A percentile compares a stretch with the other conserved stretches of the same genome.
Evolutionary conservation across 108 stramenopile species (phyloP).

Genomic region (Conticribra guillardii): DNA sequence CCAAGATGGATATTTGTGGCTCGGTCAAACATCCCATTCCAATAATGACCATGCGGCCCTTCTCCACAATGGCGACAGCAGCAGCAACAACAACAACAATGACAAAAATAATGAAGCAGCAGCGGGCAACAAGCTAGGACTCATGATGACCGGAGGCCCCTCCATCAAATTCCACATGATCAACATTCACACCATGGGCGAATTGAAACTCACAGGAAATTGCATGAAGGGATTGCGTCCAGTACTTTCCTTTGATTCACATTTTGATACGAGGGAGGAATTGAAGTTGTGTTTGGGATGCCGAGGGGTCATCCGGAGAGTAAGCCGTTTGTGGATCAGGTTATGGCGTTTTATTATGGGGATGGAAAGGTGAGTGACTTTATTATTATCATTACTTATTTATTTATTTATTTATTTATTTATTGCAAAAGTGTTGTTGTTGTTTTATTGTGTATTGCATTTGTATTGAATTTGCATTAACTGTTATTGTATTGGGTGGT

Average conservation of each 20-base stretch:
- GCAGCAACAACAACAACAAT: background rate
- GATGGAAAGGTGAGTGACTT: slow-evolving; percentile 97
- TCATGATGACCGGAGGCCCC: no score
- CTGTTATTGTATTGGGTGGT: no score
- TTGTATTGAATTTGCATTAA: no score
- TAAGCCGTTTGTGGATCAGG: slow-evolving; percentile 99
- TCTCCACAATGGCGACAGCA: background rate
- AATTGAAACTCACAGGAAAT: slow-evolving; percentile 97
- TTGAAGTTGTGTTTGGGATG: slow-evolving; percentile 91
- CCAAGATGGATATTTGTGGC: slow-evolving; percentile 96
- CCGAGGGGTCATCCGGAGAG: slow-evolving; percentile 98
- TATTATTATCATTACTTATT: no score
- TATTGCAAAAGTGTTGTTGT: no score
- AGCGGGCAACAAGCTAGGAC: slow-evolving; percentile 68
- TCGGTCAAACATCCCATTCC: slow-evolving; percentile 68
- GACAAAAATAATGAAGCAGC: slow-evolving; percentile 12
- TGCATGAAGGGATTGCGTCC: no score
- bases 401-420: slow-evolving; percentile 92
- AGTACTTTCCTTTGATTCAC: slow-evolving; percentile 91
- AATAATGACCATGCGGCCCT: slow-evolving; percentile 12
- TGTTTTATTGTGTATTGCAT: no score
- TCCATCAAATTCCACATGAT: slow-evolving; percentile 93
- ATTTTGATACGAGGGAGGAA: slow-evolving; percentile 83
- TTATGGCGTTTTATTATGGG: no score
- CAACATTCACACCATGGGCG: slow-evolving; percentile 99